Evolutionary conservation across 768 basidiomycete species (phyloP).

Genomic region (Rhizopogon vesiculosus): DNA sequence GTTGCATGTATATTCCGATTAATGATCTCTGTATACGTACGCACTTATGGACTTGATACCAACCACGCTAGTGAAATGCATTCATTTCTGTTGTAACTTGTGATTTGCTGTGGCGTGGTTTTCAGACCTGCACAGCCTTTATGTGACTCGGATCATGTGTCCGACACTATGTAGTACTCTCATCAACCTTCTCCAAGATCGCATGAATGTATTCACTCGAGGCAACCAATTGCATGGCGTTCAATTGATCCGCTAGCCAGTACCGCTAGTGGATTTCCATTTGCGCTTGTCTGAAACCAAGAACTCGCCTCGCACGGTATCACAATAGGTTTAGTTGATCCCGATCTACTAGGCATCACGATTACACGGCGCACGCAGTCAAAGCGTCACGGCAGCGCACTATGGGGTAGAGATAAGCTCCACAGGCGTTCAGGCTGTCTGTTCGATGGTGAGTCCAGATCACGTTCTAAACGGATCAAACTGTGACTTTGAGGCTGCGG

Average conservation of each 20-base stretch:
- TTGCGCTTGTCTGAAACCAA: background rate
- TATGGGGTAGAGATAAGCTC: background rate
- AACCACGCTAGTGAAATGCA: slow-evolving; percentile 1
- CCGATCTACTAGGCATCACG: background rate
- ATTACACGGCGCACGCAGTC: background rate
- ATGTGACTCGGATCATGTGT: background rate
- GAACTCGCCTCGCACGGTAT: background rate
- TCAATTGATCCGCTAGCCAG: background rate
- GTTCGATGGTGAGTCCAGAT: background rate
- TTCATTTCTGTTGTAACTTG: background rate
- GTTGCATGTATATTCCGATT: background rate
- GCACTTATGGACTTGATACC: background rate
- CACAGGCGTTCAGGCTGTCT: background rate
- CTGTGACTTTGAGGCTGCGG: background rate
- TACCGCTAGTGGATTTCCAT: background rate
- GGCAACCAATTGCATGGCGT: background rate
- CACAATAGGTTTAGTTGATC: background rate
- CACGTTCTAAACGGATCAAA: background rate
- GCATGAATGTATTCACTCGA: background rate
- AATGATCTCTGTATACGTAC: background rate
- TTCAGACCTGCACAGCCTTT: background rate
- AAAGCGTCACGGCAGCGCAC: background rate
- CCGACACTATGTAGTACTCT: background rate
- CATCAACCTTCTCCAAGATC: too few species aligned
- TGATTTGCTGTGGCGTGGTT: too few species aligned